Evolutionary conservation across 805 yeast species (phyloP).

Genomic region (Starmerella stellata): DNA sequence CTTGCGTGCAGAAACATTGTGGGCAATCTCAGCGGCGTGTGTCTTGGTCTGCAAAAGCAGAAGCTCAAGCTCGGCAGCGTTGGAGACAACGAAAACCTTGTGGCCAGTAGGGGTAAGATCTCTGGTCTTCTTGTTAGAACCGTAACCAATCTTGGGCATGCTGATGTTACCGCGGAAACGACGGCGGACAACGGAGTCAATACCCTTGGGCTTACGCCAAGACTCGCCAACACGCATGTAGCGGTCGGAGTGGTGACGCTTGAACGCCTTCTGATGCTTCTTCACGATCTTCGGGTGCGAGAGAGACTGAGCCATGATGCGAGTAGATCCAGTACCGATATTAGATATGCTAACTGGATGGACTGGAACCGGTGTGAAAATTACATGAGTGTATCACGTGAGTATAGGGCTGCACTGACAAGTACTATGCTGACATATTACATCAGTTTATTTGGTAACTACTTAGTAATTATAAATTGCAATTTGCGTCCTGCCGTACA

Average conservation of each 20-base stretch:
- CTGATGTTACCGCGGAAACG: slow-evolving; percentile 94
- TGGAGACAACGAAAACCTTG: slow-evolving; percentile 88
- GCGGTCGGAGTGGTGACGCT: slow-evolving; percentile 99
- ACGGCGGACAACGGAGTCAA: slow-evolving; percentile 99
- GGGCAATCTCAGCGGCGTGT: slow-evolving; percentile 99
- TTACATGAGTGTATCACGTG: slow-evolving; percentile 13
- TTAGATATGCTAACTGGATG: neutral
- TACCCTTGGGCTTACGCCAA: slow-evolving; percentile 99
- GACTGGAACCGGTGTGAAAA: neutral
- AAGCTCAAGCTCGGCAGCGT: slow-evolving; percentile 84
- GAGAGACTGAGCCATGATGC: slow-evolving; percentile 81
- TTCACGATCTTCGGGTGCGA: slow-evolving; percentile 99
- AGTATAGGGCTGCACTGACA: slow-evolving; percentile 10
- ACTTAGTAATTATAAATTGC: too few species aligned
- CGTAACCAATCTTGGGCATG: slow-evolving; percentile 99
- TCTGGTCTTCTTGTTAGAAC: slow-evolving; percentile 98
- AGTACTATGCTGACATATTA: too few species aligned
- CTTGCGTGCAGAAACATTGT: slow-evolving; percentile 95
- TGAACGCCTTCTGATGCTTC: slow-evolving; percentile 97
- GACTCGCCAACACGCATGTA: slow-evolving; percentile 93
- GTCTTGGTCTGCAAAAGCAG: slow-evolving; percentile 93
- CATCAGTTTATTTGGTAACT: too few species aligned
- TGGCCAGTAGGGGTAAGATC: slow-evolving; percentile 93
- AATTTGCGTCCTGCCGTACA: too few species aligned
- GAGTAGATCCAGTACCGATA: neutral